Base-by-base conservation (phyloP, 2,329 filamentous ascomycete species). In the Colletotrichum karsti region DNA sequence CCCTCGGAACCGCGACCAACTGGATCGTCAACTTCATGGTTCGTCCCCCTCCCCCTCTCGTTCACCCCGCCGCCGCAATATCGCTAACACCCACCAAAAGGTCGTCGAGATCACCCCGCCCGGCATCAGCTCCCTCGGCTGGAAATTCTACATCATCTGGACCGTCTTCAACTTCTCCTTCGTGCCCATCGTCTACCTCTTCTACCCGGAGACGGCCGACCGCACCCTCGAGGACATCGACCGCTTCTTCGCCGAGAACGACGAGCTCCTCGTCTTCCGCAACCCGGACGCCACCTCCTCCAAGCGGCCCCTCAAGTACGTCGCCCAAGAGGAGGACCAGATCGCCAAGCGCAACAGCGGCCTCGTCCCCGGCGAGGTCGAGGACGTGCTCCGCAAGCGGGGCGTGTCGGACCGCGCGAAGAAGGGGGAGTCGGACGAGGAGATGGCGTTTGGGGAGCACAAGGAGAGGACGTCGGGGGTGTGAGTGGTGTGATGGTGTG, bases 121-220 rank as follows among this genome's bases (percentile, higher is more conserved):
- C 10, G 77, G 74, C 4, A 79, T 79, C 55, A 73, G 81, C 18
- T 84, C 82, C 20, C 77, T 88, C 0, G 81, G 81, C 2, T 88
- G 83, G 80, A 81, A 80, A 41, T 88, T 84, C 73, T 88, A 82
- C 76, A 80, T 88, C 35, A 80, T 88, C 58, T 88, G 82, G 79
- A 80, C 82, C 2, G 79, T 84, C 13, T 81, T 86, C 62, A 85
- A 83, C 72, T 78, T 81, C 50, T 70, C 78, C 4, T 85, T 84
- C 57, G 24, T 86, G 5, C 84, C 83, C 0, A 77, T 84, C 42
- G 82, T 83, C 10, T 86, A 83, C 72, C 78, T 85, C 58, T 78
- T 85, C 57, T 86, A 85, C 60, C 83, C 83, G 0, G 84, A 86
- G 67, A 86, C 84, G 6, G 62, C 71, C 8, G 70, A 59, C 48